Evolutionary conservation across 768 basidiomycete species (phyloP), one percentile per base, ranked within the genome.

Genomic region (Podaxis rugospora): DNA sequence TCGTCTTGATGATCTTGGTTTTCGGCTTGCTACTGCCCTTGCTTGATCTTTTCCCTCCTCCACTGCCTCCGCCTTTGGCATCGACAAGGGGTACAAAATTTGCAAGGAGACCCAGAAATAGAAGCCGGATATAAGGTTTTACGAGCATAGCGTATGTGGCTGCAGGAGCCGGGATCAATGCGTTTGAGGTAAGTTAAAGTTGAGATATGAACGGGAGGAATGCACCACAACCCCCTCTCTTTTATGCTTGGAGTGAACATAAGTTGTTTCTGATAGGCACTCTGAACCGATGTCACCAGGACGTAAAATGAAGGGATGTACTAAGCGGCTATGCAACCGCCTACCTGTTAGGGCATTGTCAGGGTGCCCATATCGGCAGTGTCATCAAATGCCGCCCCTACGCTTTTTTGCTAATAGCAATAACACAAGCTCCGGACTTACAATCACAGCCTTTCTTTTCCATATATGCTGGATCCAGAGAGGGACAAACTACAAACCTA

Each of bases 51-150:
- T 14, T 16, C n/a, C 42, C 16, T 18, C 13, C 23, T 13, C 49
- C 54, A 3, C 44, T 28, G 11, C 57, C 57, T 23, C 57, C 57
- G 4, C 57, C 57, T 13, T 59, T 59, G 1, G 49, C 57, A 39
- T 42, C 36, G 5, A 42, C 37, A 10, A 54, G 35, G 4, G 52
- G 52, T 18, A 54, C 57, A 59, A 52, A 10, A 40, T 16, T 13
- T 28, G 57, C 57, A 32, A 59, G 50, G 14, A 58, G 47, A 51
- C 35, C 27, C 14, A 51, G n/a, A 21, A n/a, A 23, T 14, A 50
- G 46, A 10, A 58, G 35, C 13, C 57, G 46, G 35, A 50, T 37
- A 16, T 39, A 37, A 25, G 44, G 40, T 10, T 10, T 11, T 49
- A 50, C 14, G 13, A 50, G 46, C 57, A 58, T 49, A 5, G 27